A percentile compares a stretch with the other conserved stretches of the same genome.
These are phyloP conservation scores for Cicer chorassanicum DNA, from an alignment of 306 rosid species.

Conservation along the genomic window DNA sequence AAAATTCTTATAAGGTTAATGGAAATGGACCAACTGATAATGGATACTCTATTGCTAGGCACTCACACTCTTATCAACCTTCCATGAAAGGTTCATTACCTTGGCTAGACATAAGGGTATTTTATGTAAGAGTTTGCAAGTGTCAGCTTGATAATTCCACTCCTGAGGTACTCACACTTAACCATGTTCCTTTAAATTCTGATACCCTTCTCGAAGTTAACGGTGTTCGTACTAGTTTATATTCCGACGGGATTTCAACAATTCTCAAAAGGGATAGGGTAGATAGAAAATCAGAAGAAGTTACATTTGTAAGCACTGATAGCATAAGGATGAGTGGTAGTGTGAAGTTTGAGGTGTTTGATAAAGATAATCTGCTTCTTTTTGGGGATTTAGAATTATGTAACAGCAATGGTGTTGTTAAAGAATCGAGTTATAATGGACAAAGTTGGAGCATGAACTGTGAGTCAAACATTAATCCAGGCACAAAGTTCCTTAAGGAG, in stretches of 20 bases:
- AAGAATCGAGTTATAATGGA: conserved; percentile 51
- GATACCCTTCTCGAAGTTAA: conserved; percentile 81
- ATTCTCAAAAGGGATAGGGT: conserved; percentile 74
- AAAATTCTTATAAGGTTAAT: conserved; percentile 53
- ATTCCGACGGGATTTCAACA: conserved; percentile 64
- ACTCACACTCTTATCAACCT: conserved; percentile 58
- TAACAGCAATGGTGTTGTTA: conserved; percentile 46
- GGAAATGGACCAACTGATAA: conserved; percentile 59
- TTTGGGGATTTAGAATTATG: conserved; percentile 69
- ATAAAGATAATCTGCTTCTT: conserved; percentile 62
- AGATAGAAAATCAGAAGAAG: conserved; percentile 82
- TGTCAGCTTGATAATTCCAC: conserved; percentile 72
- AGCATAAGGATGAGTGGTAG: conserved; percentile 74
- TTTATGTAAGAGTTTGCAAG: conserved; percentile 74
- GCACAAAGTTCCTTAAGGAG: conserved; percentile 60
- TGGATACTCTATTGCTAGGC: conserved; percentile 59
- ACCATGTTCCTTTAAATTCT: conserved; percentile 69
- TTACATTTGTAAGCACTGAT: conserved; percentile 84
- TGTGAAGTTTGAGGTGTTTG: conserved; percentile 80
- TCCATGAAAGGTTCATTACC: conserved; percentile 61
- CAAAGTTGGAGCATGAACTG: conserved; percentile 74
- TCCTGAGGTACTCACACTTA: conserved; percentile 69
- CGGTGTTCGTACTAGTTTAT: conserved; percentile 67
- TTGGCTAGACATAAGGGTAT: conserved; percentile 80
- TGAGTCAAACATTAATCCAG: conserved; percentile 55